Conservation (phyloP, 768 basidiomycete genomes). For the Baorangia bicolor region DNA sequence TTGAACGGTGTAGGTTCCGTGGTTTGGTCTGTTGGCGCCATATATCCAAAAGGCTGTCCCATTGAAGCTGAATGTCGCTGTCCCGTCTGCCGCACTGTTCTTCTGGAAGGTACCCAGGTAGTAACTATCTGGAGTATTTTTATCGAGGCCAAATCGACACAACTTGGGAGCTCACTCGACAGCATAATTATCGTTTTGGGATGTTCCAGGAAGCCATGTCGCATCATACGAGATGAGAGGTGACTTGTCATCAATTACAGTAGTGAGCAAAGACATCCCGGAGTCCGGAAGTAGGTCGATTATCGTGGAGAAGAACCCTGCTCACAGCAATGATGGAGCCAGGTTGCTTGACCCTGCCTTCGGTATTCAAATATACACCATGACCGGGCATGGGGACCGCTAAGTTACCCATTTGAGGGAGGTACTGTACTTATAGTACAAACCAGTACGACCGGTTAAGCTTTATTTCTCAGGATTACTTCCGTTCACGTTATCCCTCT, state of each 20-base stretch:
- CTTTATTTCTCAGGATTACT: not conserved
- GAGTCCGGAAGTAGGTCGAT: not conserved
- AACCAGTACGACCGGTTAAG: not conserved
- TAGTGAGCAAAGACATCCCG: constrained; percentile 25
- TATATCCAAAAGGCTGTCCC: constrained; percentile 49
- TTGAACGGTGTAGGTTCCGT: constrained; percentile 45
- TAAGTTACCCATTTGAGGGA: not conserved
- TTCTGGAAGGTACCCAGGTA: constrained; percentile 40
- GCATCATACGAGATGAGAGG: constrained; percentile 30
- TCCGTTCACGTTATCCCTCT: not conserved
- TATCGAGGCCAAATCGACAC: not conserved
- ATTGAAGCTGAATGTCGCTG: constrained; percentile 45
- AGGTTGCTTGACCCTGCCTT: not conserved
- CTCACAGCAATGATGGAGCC: too few species aligned
- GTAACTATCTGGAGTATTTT: constrained; percentile 27
- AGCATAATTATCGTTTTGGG: constrained; percentile 14
- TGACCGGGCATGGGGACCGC: not conserved
- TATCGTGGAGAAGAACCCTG: not conserved
- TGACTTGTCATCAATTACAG: constrained; percentile 31
- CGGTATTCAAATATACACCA: not conserved
- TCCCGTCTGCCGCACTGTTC: constrained; percentile 33
- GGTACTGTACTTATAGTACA: not conserved
- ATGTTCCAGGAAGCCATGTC: constrained; percentile 24
- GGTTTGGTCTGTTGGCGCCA: constrained; percentile 48
- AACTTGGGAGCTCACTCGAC: constrained; percentile 13